Conservation (phyloP, 2,329 filamentous ascomycete genomes). For the Aschersonia sp. region DNA sequence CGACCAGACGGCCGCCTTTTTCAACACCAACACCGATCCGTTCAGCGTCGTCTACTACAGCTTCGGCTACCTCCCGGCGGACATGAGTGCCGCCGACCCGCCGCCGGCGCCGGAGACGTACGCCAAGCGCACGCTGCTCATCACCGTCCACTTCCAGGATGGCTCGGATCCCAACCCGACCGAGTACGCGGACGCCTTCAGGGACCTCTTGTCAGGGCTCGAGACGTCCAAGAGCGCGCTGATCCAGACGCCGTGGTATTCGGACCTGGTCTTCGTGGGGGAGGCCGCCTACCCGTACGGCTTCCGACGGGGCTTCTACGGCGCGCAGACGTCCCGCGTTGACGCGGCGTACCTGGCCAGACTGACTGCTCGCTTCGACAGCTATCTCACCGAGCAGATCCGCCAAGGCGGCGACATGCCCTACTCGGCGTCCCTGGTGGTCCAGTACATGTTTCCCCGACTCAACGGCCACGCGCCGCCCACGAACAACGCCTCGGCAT, state of each 20-base stretch:
- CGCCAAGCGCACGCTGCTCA: not conserved
- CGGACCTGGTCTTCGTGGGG: not conserved
- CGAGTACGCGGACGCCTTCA: not conserved
- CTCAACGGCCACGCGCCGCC: not conserved
- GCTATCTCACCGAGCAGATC: not conserved
- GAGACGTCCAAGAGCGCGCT: not conserved
- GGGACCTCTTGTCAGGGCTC: not conserved
- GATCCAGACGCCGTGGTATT: not conserved
- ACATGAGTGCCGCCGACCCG: not conserved
- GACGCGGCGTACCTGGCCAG: not conserved
- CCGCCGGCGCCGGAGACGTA: not conserved
- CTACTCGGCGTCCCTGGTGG: not conserved
- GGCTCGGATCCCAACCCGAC: not conserved
- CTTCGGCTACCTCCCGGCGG: not conserved
- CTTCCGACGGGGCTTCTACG: not conserved
- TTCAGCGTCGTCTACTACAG: slow-evolving; percentile 1
- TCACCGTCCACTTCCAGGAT: not conserved
- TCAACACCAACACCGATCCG: not conserved
- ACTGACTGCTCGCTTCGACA: not conserved
- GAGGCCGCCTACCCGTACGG: not conserved
- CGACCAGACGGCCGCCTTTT: not conserved
- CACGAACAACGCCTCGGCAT: not conserved
- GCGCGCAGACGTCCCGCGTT: not conserved
- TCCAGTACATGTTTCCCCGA: not conserved
- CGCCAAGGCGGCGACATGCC: not conserved